Percentiles rank a stretch among this genome's conserved stretches.
Evolutionary conservation across 352 stramenopile genomes (phyloP).

Genomic region (Peronospora destructor): DNA sequence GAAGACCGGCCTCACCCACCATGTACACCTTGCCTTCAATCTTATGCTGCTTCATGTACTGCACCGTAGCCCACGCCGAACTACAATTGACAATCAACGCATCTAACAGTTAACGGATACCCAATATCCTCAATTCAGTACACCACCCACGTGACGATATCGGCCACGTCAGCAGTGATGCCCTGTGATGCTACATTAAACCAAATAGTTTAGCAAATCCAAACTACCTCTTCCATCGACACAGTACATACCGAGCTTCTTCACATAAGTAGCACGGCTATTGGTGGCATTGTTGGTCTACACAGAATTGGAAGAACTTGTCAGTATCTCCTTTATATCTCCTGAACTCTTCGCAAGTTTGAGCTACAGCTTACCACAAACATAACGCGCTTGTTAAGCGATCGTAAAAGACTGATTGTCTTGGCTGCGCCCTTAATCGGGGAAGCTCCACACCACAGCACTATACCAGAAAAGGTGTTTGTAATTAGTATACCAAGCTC

Average conservation of each 20-base stretch:
- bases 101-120: not conserved
- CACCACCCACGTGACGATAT: conserved; percentile 70
- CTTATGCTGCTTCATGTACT: conserved; percentile 75
- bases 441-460: conserved; percentile 61
- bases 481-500: not conserved
- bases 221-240: not conserved
- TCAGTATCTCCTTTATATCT: conserved; percentile 4
- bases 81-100: conserved; percentile 22
- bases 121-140: not conserved
- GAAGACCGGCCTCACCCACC: conserved; percentile 68
- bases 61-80: conserved; percentile 73
- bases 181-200: conserved; percentile 53
- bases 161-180: conserved; percentile 51
- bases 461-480: conserved; percentile 17
- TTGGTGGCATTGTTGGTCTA: conserved; percentile 86
- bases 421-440: conserved; percentile 58
- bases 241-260: conserved; percentile 60
- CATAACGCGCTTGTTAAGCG: conserved; percentile 72
- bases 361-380: conserved; percentile 54
- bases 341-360: not conserved
- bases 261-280: conserved; percentile 71
- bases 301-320: not conserved
- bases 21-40: conserved; percentile 79
- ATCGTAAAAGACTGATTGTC: conserved; percentile 56
- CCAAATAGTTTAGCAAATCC: conserved; percentile 4